Conservation (phyloP, 2,329 filamentous ascomycete genomes). For the Penicillium sp. region DNA sequence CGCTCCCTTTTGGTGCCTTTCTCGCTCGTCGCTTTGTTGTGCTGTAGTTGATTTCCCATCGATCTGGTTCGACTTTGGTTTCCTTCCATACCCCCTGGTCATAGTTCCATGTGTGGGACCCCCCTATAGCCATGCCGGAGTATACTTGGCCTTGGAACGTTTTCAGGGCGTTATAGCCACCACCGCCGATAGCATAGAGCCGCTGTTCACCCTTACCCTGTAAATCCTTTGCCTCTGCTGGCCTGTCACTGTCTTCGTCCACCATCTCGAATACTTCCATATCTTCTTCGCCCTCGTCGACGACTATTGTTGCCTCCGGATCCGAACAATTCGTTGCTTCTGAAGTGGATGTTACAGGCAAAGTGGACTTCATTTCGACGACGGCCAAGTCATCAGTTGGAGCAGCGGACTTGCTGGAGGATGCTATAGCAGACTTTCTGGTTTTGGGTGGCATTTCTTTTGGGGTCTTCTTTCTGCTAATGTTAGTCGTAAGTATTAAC, state of each 20-base stretch:
- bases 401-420: not conserved
- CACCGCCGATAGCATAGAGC: constrained; percentile 7
- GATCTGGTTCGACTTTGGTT: constrained; percentile 33
- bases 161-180: constrained; percentile 31
- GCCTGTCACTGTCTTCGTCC: not conserved
- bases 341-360: not conserved
- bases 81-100: constrained; percentile 33
- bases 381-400: not conserved
- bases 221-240: not conserved
- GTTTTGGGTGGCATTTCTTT: constrained; percentile 3
- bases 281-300: constrained; percentile 6
- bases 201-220: not conserved
- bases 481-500: not conserved
- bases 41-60: constrained; percentile 31
- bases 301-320: not conserved
- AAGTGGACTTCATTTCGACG: not conserved
- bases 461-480: not conserved
- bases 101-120: constrained; percentile 36
- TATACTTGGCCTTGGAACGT: constrained; percentile 31
- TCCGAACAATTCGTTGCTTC: not conserved
- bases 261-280: not conserved
- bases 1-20: constrained; percentile 31
- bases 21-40: constrained; percentile 29
- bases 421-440: not conserved
- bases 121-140: constrained; percentile 35